Evolutionary conservation across 164 flowering plant species (phyloP).

Genomic region (Pachysandra terminalis): DNA sequence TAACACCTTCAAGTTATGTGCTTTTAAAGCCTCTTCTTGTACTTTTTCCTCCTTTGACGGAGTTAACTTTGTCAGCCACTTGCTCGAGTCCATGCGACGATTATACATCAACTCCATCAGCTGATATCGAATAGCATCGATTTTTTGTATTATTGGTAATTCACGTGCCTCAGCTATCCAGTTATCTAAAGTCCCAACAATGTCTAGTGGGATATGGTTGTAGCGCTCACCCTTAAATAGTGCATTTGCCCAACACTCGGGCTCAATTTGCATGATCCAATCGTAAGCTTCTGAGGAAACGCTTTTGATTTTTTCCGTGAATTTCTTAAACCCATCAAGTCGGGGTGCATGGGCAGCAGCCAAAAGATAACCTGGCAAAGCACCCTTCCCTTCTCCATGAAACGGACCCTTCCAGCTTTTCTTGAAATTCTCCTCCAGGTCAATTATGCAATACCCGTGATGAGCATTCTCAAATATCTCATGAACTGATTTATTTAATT

Average conservation of each 20-base stretch:
- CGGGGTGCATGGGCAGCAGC: conserved; percentile 44
- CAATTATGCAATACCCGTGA: conserved; percentile 46
- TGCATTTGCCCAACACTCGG: conserved; percentile 43
- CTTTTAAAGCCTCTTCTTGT: conserved; percentile 32
- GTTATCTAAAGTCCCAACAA: conserved; percentile 23
- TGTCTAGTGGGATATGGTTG: conserved; percentile 30
- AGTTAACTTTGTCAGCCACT: conserved; percentile 43
- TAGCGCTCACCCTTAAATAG: conserved; percentile 40
- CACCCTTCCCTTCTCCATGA: conserved; percentile 38
- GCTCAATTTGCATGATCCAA: conserved; percentile 49
- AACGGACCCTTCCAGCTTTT: conserved; percentile 41
- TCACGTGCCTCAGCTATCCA: conserved; percentile 37
- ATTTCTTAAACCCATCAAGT: conserved; percentile 33
- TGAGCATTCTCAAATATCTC: conserved; percentile 49
- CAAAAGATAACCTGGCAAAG: conserved; percentile 30
- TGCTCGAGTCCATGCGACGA: conserved; percentile 24
- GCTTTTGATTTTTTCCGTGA: conserved; percentile 35
- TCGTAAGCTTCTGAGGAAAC: conserved; percentile 39
- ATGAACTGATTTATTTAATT: conserved; percentile 33
- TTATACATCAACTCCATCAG: conserved; percentile 33
- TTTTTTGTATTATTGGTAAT: conserved; percentile 36
- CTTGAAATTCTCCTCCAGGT: conserved; percentile 44
- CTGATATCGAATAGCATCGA: conserved; percentile 25
- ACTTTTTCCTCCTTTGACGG: conserved; percentile 50
- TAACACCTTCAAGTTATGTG: conserved; percentile 39